Evolutionary conservation across 2,329 filamentous ascomycete genomes (phyloP).

Genomic region (Fusarium verrucosum): DNA sequence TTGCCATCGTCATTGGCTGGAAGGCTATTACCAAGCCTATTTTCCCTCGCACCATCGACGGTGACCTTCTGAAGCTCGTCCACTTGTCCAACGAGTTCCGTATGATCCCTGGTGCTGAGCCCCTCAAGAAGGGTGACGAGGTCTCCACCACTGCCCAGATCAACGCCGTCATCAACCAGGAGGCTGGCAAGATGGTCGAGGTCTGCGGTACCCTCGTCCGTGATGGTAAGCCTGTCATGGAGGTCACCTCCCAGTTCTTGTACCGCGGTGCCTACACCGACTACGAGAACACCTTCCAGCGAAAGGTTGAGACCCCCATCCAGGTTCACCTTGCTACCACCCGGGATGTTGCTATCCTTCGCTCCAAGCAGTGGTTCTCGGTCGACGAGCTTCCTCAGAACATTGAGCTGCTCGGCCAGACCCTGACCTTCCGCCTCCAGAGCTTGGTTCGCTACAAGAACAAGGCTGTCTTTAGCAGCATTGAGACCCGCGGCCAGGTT

Average conservation of each 20-base stretch:
- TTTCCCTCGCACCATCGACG: conserved; percentile 95
- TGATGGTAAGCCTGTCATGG: conserved; percentile 88
- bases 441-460: conserved; percentile 95
- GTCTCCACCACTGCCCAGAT: conserved; percentile 93
- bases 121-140: conserved; percentile 93
- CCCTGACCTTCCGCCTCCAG: conserved; percentile 93
- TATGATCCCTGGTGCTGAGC: conserved; percentile 95
- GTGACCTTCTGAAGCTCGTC: conserved; percentile 93
- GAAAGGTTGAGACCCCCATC: conserved; percentile 94
- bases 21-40: conserved; percentile 99
- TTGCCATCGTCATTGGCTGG: conserved; percentile 97
- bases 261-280: conserved; percentile 94
- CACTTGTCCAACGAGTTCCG: conserved; percentile 98
- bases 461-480: conserved; percentile 87
- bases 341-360: conserved; percentile 92
- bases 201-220: conserved; percentile 97
- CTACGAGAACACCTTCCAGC: conserved; percentile 98
- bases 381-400: conserved; percentile 75
- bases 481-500: conserved; percentile 92
- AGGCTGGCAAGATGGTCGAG: conserved; percentile 99
- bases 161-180: conserved; percentile 97
- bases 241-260: conserved; percentile 97
- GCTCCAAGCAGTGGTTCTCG: conserved; percentile 98
- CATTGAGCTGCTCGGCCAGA: conserved; percentile 89
- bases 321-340: conserved; percentile 86